phyloP scores from a whole-genome alignment of 2,329 filamentous ascomycete genomes.

The Eurotiales sp. region DNA sequence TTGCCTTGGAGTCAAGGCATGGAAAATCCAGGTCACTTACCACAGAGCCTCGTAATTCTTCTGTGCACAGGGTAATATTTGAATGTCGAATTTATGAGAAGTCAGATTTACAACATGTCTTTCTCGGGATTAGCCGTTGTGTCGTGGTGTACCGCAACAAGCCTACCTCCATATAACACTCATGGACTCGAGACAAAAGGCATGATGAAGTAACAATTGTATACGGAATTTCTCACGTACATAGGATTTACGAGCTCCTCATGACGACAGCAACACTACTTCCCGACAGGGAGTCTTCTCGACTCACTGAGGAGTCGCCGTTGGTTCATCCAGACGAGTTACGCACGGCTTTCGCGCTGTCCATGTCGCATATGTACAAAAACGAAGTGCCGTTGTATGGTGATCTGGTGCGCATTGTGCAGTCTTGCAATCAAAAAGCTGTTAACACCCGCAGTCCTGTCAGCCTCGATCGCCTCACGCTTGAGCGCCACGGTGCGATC shows the following conservation, averaged over 20 bases:
- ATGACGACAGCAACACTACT: constrained; percentile 3
- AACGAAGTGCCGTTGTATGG: constrained; percentile 32
- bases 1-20: too few species aligned
- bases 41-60: too few species aligned
- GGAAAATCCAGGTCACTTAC: too few species aligned
- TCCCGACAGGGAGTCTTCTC: neutral
- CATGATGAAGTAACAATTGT: neutral
- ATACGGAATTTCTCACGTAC: neutral
- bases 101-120: constrained; percentile 1
- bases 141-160: too few species aligned
- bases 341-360: constrained; percentile 28
- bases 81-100: too few species aligned
- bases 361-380: constrained; percentile 35
- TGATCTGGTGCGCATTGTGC: constrained; percentile 29
- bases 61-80: too few species aligned
- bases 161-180: neutral
- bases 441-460: neutral
- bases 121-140: neutral
- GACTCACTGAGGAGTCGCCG: neutral
- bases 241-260: neutral
- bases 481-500: constrained; percentile 48
- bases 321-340: constrained; percentile 16
- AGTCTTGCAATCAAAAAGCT: constrained; percentile 22
- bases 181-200: neutral
- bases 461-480: constrained; percentile 21